Percentiles rank a stretch among this genome's conserved stretches.
These are phyloP conservation scores for Mucor velutinosus DNA, from an alignment of 371 early-diverging fungal species.

Conservation along the genomic window DNA sequence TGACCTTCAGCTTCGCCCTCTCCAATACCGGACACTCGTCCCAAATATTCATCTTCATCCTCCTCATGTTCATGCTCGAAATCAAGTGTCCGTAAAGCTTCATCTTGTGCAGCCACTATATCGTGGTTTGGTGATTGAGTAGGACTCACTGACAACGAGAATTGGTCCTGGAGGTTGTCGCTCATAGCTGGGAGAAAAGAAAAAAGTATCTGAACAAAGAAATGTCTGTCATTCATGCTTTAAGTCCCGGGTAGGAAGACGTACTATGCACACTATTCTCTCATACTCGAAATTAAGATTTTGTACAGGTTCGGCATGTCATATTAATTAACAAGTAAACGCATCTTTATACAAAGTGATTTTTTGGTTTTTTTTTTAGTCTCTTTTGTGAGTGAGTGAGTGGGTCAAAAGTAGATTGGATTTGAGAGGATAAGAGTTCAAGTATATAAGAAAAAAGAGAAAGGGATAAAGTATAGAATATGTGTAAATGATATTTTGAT, in stretches of 20 bases:
- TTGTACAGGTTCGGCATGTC: background rate
- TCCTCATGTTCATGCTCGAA: background rate
- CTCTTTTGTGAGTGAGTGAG: background rate
- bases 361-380: background rate
- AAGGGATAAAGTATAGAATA: background rate
- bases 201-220: background rate
- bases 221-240: background rate
- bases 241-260: background rate
- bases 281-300: background rate
- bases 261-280: background rate
- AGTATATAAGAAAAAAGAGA: constrained; percentile 7
- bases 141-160: background rate
- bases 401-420: background rate
- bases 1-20: background rate
- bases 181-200: background rate
- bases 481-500: background rate
- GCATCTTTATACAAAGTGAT: constrained; percentile 3
- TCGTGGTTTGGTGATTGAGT: background rate
- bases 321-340: background rate
- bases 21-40: background rate
- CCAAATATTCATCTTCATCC: background rate
- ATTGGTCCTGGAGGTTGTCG: background rate
- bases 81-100: background rate
- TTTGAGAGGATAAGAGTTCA: background rate
- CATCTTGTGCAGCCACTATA: background rate